Base-by-base conservation (phyloP, 2,329 filamentous ascomycete species). In the Nemania diffusa region DNA sequence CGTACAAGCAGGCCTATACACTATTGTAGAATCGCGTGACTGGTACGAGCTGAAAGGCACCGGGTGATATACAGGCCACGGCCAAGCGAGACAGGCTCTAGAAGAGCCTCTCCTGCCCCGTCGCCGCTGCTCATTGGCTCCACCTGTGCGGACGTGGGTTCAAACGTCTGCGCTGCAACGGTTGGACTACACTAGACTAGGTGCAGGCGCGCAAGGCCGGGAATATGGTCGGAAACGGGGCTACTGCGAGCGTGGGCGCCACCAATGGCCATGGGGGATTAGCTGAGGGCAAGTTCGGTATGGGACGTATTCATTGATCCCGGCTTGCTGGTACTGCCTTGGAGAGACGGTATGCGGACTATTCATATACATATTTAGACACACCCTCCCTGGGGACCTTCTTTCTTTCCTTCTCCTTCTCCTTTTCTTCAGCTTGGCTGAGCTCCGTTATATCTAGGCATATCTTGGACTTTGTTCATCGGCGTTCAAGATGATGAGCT, bases 401-500 rank as follows among this genome's bases (percentile, higher is more conserved):
- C 48, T 62, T 24, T 17, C 59, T 34, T 24, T 52, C 24, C 32
- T 57, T 24, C 17, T 59, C 22, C 32, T 22, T 5, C 32, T 50
- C 37, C 26, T 27, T 52, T 26, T 20, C 27, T 44, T 27, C 13
- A 27, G 62, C 57, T 61, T 52, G 46, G 27, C 27, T 40, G 58
- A 57, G 29, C 8, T 57, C 46, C 48, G 17, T 22, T 26, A 58
- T 26, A 5, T 29, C 11, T n/a, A 42, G 51, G 62, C 32, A 40
- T 22, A 20, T 46, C 34, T 50, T 51, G 57, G 29, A 22, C 40
- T 72, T 71, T 56, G 51, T 20, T 57, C 57, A 13, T 61, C 37
- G 22, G 20, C 51, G 32, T 73, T 66, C 75, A 78, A 75, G 52
- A 81, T 81, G 79, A 69, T 74, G 55, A 74, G 60, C 71, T 77